Base-by-base conservation (phyloP, 768 basidiomycete genomes). In the Boletus pseudopeckii region DNA sequence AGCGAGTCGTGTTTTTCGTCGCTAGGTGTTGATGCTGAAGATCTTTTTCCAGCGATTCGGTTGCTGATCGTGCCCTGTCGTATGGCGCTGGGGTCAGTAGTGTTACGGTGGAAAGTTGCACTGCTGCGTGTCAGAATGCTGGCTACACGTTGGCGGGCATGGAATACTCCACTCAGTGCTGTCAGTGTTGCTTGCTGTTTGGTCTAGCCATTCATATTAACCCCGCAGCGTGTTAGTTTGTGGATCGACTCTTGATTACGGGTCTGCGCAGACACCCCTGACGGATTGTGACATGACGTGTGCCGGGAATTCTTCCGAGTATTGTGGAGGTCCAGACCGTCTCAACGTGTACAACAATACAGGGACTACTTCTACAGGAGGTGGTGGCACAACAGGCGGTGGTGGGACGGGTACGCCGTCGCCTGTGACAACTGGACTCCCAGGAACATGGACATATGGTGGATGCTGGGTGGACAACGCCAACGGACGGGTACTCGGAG, bases 401-500 rank as follows among this genome's bases (percentile, higher is more conserved):
- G 22, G 41, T 33, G 45, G n/a, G 6, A 28, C 3, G 28, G 4
- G 28, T 28, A 28, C 28, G 28, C 28, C 28, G 28, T 28, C 28
- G 8, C 28, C 28, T 28, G 28, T 28, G 8, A 28, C 28, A 28
- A 28, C 1, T 28, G 28, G 28, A 28, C 28, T 28, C 5, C 81
- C 82, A 0, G 66, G 67, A 5, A 73, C 73, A 26, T 89, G 85
- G 83, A 70, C 73, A 0, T 89, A 88, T 50, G 76, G 69, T 22
- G 81, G 75, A 6, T 89, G 89, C 62, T 91, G 80, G 67, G 81
- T 88, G 80, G 89, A 91, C 64, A 83, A 83, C 50, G 80, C 78
- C 0, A 64, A 78, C 59, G 88, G 89, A 13, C 85, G 87, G 11
- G 72, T 84, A n/a, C 74, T 88, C 52, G 60, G 68, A 26, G 73